Percentiles rank a stretch among this genome's conserved stretches.
These are phyloP conservation scores for Acanthamoeba sp. DNA, from an alignment of 208 protist species.

Conservation along the genomic window DNA sequence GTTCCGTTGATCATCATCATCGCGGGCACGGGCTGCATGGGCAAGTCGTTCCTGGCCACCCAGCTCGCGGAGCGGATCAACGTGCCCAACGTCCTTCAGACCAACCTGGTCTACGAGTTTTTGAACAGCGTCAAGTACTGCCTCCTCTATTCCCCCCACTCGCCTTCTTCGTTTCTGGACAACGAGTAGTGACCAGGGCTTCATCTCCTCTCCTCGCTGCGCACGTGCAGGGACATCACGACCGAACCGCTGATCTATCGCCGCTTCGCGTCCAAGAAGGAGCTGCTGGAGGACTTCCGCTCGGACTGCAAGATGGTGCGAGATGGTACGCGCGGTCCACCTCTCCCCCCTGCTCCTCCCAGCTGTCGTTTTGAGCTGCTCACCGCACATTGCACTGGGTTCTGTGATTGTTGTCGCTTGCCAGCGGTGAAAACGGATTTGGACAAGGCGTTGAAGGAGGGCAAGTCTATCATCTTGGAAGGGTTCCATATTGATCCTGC, in stretches of 20 bases:
- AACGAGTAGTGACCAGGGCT: too few species aligned
- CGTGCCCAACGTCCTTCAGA: constrained; percentile 88
- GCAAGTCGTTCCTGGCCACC: constrained; percentile 87
- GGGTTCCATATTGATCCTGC: constrained; percentile 86
- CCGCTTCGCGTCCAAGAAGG: constrained; percentile 40
- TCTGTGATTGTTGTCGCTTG: not conserved
- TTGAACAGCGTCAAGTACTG: constrained; percentile 73
- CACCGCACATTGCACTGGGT: not conserved
- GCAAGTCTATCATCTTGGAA: constrained; percentile 88
- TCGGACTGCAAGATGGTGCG: constrained; percentile 57
- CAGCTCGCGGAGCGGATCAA: constrained; percentile 88
- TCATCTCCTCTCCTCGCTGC: not conserved
- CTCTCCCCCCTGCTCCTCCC: not conserved
- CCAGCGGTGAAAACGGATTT: constrained; percentile 85
- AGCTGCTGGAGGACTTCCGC: constrained; percentile 40
- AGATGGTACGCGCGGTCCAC: constrained; percentile 17
- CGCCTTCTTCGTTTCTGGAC: not conserved
- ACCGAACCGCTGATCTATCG: constrained; percentile 48
- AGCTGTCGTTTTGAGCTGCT: too few species aligned
- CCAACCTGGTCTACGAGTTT: constrained; percentile 86
- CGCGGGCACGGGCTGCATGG: constrained; percentile 85
- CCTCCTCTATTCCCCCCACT: not conserved
- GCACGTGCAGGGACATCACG: not conserved
- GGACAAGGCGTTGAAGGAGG: constrained; percentile 86
- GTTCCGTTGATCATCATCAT: constrained; percentile 88